Evolutionary conservation across 2,329 filamentous ascomycete species (phyloP).

Genomic region (Byssothecium circinans): DNA sequence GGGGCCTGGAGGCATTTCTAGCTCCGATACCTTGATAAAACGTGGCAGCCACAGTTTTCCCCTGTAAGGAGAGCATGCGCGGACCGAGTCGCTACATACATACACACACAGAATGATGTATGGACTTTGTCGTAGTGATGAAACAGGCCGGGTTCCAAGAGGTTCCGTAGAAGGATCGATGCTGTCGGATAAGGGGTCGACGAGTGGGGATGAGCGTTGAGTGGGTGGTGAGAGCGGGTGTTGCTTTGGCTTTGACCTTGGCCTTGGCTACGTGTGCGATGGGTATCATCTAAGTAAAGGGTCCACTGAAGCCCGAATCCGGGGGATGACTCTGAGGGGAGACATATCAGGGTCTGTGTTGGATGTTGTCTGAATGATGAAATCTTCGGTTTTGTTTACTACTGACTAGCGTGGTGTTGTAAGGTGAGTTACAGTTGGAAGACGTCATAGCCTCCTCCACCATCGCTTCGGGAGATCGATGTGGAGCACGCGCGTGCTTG

Average conservation of each 20-base stretch:
- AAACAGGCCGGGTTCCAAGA: no score
- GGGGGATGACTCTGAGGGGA: no score
- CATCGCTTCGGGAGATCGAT: background rate
- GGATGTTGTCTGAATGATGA: background rate
- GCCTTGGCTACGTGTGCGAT: no score
- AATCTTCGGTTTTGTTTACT: background rate
- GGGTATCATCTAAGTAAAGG: no score
- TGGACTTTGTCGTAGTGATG: no score
- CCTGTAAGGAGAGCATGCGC: background rate
- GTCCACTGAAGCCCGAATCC: no score
- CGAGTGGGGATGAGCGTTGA: no score
- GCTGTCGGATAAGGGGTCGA: no score
- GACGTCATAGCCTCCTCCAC: background rate
- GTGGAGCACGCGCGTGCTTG: background rate
- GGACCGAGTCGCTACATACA: background rate
- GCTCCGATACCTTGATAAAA: background rate
- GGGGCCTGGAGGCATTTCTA: background rate
- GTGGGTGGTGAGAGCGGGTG: background rate
- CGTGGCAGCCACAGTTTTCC: background rate
- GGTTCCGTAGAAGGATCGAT: no score
- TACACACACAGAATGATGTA: background rate
- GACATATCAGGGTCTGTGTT: background rate
- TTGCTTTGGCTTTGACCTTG: no score
- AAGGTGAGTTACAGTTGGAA: background rate
- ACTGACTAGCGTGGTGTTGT: background rate